Evolutionary conservation across 352 stramenopile species (phyloP).

Genomic region (Phytophthora aleatoria): DNA sequence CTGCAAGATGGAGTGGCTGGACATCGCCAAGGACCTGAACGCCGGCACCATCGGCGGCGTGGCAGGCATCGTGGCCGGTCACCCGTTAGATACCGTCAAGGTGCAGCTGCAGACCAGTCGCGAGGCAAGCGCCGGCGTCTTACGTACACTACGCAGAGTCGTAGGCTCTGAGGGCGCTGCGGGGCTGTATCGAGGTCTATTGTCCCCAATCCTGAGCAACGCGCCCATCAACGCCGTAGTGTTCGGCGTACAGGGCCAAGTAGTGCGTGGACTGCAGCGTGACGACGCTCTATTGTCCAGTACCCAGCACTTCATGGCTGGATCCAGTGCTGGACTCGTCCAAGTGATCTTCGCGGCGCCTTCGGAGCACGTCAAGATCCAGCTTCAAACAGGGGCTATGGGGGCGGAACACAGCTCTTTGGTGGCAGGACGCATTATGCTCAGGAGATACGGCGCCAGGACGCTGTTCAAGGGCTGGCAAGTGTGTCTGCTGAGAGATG

Average conservation of each 20-base stretch:
- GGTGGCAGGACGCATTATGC: slow-evolving; percentile 49
- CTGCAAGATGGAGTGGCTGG: slow-evolving; percentile 73
- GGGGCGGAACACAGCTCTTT: slow-evolving; percentile 55
- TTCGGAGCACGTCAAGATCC: slow-evolving; percentile 86
- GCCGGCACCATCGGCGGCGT: slow-evolving; percentile 82
- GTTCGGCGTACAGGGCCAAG: slow-evolving; percentile 76
- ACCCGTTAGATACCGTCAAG: slow-evolving; percentile 89
- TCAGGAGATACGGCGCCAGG: slow-evolving; percentile 40
- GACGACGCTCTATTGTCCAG: slow-evolving; percentile 39
- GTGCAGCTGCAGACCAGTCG: slow-evolving; percentile 78
- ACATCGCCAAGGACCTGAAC: slow-evolving; percentile 85
- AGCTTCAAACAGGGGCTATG: slow-evolving; percentile 70
- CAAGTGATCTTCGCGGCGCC: slow-evolving; percentile 77
- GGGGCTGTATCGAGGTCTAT: slow-evolving; percentile 75
- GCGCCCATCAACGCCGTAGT: slow-evolving; percentile 87
- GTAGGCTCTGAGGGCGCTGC: slow-evolving; percentile 56
- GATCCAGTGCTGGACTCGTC: slow-evolving; percentile 61
- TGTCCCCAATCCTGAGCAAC: slow-evolving; percentile 83
- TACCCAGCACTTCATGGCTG: slow-evolving; percentile 59
- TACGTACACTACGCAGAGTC: slow-evolving; percentile 60
- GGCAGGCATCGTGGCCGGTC: slow-evolving; percentile 75
- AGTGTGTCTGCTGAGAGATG: slow-evolving; percentile 70
- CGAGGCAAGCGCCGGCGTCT: slow-evolving; percentile 36
- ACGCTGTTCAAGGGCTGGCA: slow-evolving; percentile 76
- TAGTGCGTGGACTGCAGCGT: slow-evolving; percentile 46